phyloP scores from a whole-genome alignment of 2,329 filamentous ascomycete genomes.

The Aspergillus uvarum region DNA sequence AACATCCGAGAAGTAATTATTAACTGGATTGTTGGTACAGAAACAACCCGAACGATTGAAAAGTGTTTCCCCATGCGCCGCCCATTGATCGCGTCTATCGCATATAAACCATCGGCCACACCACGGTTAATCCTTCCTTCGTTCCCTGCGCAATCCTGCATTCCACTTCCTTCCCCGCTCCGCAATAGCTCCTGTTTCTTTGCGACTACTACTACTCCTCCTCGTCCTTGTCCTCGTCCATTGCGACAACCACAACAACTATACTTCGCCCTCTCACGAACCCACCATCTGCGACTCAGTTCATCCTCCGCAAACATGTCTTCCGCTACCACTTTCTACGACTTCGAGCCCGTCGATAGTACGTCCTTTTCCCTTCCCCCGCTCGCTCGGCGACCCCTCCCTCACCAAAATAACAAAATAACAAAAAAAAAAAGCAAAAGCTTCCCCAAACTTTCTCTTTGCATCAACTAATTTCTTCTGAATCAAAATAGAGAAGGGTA shows the following conservation, averaged over 20 bases:
- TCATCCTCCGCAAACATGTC: slow-evolving; percentile 46
- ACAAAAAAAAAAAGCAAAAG: not conserved
- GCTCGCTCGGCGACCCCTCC: not conserved
- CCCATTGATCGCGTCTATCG: not conserved
- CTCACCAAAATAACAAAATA: not conserved
- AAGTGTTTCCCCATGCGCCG: not conserved
- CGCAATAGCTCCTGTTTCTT: not conserved
- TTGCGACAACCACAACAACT: not conserved
- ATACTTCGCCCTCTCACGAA: not conserved
- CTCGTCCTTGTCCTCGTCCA: not conserved
- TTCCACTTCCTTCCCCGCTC: not conserved
- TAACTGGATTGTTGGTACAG: not conserved
- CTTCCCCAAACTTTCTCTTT: not conserved
- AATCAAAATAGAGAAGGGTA: slow-evolving; percentile 63
- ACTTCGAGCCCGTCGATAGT: slow-evolving; percentile 61
- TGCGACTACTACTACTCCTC: not conserved
- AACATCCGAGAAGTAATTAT: not conserved
- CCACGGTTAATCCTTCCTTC: not conserved
- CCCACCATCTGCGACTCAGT: not conserved
- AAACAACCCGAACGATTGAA: not conserved
- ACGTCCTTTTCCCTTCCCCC: slow-evolving; percentile 28
- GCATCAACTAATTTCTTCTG: slow-evolving; percentile 1
- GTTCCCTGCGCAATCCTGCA: not conserved
- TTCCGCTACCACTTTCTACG: slow-evolving; percentile 59
- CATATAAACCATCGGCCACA: not conserved